Evolutionary conservation across 169 alveolate species (phyloP).

Genomic region (Plasmodium coatneyi): DNA sequence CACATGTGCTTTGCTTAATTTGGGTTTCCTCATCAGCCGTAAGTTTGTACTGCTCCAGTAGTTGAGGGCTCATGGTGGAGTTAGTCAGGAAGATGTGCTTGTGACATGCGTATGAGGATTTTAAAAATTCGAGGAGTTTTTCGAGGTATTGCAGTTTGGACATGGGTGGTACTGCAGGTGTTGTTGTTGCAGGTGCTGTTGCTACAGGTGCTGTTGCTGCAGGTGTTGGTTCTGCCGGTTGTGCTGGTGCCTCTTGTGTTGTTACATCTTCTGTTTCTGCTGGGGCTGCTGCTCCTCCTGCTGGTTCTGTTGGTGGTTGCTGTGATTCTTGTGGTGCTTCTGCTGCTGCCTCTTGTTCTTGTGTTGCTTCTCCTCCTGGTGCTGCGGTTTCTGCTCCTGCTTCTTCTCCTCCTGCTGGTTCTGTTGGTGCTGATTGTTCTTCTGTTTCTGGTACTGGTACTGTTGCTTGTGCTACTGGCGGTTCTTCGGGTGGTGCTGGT

Average conservation of each 20-base stretch:
- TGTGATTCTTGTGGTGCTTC: neutral
- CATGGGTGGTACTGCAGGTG: neutral
- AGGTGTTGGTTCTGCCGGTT: neutral
- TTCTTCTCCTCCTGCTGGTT: neutral
- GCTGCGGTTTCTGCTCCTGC: neutral
- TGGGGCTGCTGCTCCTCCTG: neutral
- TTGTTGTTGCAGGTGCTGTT: neutral
- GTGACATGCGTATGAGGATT: conserved; percentile 25
- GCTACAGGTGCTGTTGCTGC: neutral
- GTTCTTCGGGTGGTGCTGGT: too few relatives aligned
- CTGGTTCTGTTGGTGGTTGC: neutral
- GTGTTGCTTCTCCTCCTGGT: neutral
- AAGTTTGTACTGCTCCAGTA: neutral
- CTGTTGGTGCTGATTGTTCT: neutral
- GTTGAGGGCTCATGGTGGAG: conserved; percentile 5
- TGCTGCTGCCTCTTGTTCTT: neutral
- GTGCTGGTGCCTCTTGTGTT: neutral
- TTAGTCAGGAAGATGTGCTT: conserved; percentile 5
- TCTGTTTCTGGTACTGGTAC: neutral
- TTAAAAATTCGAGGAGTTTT: conserved; percentile 22
- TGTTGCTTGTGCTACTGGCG: neutral
- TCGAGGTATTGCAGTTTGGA: conserved; percentile 30
- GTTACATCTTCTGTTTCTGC: neutral
- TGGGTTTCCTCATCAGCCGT: neutral
- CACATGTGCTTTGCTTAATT: neutral